A percentile compares a stretch with the other conserved stretches of the same genome.
Conservation (phyloP, 2,329 filamentous ascomycete genomes). For the Neophaeococcomyces aloes region DNA sequence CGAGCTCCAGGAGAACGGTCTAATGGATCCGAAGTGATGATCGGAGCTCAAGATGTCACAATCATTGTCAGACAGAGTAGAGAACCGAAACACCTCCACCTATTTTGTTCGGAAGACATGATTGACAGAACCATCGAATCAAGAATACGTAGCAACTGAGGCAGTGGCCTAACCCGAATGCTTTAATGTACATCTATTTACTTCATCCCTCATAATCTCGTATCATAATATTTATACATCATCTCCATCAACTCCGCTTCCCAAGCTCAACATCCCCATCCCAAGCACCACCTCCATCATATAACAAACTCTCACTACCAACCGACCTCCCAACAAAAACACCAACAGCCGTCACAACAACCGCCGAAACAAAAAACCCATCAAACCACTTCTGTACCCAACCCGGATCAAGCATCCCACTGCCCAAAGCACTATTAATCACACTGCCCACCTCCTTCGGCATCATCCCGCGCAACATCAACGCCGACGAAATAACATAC, state of each 20-base stretch:
- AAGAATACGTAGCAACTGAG: too few species aligned
- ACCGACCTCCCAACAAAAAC: slow-evolving; percentile 62
- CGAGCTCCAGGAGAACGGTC: too few species aligned
- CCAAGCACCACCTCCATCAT: slow-evolving; percentile 42
- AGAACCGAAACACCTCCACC: too few species aligned
- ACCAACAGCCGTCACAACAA: slow-evolving; percentile 55
- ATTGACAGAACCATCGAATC: too few species aligned
- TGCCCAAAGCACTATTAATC: slow-evolving; percentile 63
- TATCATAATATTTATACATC: too few species aligned
- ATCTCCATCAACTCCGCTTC: slow-evolving; percentile 36
- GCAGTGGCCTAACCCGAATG: too few species aligned
- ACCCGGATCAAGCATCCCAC: slow-evolving; percentile 57
- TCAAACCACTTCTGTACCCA: slow-evolving; percentile 82
- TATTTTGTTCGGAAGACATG: too few species aligned
- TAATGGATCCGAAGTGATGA: too few species aligned
- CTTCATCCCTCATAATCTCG: too few species aligned
- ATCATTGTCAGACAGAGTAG: too few species aligned
- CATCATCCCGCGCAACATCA: slow-evolving; percentile 68
- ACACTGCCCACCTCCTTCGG: slow-evolving; percentile 66
- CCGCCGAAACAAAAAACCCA: slow-evolving; percentile 67
- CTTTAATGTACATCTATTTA: too few species aligned
- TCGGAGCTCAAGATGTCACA: too few species aligned
- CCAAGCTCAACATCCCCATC: slow-evolving; percentile 59
- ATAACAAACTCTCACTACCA: slow-evolving; percentile 41
- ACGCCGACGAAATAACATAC: slow-evolving; percentile 70